Evolutionary conservation across 768 basidiomycete genomes (phyloP).

Genomic region (Boletus barrowsii): DNA sequence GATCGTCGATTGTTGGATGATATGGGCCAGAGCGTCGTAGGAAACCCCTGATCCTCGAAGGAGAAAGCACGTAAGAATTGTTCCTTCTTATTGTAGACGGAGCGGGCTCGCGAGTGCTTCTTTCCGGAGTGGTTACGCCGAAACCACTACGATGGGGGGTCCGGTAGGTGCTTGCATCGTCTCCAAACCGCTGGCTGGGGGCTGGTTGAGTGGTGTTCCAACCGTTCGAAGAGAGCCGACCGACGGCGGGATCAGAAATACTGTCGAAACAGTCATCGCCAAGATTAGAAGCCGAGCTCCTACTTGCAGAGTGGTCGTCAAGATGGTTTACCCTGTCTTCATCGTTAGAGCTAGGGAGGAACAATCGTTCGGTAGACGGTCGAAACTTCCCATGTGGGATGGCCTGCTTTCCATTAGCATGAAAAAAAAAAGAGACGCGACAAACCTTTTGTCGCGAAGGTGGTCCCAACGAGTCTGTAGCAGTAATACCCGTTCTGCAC

Average conservation of each 20-base stretch:
- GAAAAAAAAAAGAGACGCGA: neutral
- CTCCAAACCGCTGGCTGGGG: constrained; percentile 5
- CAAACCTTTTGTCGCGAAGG: constrained; percentile 15
- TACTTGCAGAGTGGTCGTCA: neutral
- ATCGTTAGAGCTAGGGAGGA: constrained; percentile 14
- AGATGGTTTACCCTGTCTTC: constrained; percentile 7
- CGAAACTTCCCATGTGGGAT: neutral
- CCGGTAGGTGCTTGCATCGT: constrained; percentile 7
- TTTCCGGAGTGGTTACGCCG: neutral
- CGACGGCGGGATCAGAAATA: constrained; percentile 9
- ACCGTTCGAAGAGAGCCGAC: neutral
- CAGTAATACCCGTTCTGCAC: neutral
- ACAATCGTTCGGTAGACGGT: constrained; percentile 12
- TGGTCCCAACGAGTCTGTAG: neutral
- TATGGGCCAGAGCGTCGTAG: constrained; percentile 6
- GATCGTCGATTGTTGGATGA: neutral
- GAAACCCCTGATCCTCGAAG: constrained; percentile 26
- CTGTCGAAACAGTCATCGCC: constrained; percentile 33
- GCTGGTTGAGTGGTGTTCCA: constrained; percentile 1
- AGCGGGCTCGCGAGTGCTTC: neutral
- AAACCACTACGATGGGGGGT: neutral
- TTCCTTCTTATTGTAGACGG: constrained; percentile 1
- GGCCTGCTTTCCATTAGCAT: constrained; percentile 11
- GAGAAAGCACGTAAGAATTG: constrained; percentile 16
- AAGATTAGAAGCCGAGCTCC: constrained; percentile 10